These are phyloP conservation scores for Dillenia turbinata DNA, from an alignment of 164 flowering plant species.

Conservation along the genomic window DNA sequence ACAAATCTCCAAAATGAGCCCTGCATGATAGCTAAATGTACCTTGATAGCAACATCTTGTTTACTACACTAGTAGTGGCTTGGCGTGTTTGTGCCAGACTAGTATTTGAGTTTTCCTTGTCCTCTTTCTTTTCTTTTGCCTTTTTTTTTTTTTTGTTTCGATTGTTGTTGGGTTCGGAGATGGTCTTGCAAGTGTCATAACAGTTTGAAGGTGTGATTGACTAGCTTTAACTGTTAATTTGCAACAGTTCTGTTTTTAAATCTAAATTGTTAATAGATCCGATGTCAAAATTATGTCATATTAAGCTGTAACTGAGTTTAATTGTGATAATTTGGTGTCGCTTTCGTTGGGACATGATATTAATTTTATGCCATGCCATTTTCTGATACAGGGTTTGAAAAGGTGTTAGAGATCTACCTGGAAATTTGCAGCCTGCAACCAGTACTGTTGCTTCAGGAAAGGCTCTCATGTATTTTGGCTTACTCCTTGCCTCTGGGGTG, in stretches of 20 bases:
- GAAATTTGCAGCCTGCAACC: slow-evolving; percentile 82
- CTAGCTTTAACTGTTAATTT: background rate
- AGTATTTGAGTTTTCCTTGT: too few relatives aligned
- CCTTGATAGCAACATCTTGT: too few relatives aligned
- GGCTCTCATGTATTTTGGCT: slow-evolving; percentile 85
- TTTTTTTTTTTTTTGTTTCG: too few relatives aligned
- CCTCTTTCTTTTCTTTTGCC: too few relatives aligned
- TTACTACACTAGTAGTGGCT: too few relatives aligned
- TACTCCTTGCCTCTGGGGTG: slow-evolving; percentile 75
- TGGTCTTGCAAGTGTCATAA: too few relatives aligned
- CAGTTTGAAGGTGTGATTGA: too few relatives aligned
- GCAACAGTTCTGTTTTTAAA: background rate
- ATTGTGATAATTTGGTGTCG: background rate
- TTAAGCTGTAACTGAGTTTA: background rate
- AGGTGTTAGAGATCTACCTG: slow-evolving; percentile 88
- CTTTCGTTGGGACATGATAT: background rate
- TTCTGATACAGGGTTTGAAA: slow-evolving; percentile 65
- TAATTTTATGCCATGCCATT: background rate
- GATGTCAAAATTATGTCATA: background rate
- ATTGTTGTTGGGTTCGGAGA: too few relatives aligned
- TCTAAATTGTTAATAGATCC: background rate
- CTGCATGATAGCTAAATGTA: too few relatives aligned
- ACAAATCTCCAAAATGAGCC: too few relatives aligned
- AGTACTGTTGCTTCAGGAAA: slow-evolving; percentile 87
- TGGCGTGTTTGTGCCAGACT: too few relatives aligned